Percentiles rank a stretch among this genome's conserved stretches.
Evolutionary conservation across 1,284 basidiomycete species (phyloP).

Genomic region (Cryptococcus sp.): DNA sequence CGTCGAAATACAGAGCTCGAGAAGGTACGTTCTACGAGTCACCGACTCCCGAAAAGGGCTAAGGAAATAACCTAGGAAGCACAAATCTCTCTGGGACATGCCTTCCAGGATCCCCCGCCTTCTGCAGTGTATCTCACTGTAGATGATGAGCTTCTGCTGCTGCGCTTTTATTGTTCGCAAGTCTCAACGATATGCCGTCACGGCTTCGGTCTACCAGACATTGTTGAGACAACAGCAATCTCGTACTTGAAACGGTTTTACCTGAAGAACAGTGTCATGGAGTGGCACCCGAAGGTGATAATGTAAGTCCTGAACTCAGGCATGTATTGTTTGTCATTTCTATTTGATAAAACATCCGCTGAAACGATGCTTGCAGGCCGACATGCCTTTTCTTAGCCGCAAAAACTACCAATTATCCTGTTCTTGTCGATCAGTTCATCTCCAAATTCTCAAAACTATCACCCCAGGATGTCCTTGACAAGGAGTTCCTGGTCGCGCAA

Average conservation of each 20-base stretch:
- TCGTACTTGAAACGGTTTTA: slow-evolving; percentile 96
- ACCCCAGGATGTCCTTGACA: slow-evolving; percentile 76
- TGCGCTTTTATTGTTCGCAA: slow-evolving; percentile 84
- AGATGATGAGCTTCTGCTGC: slow-evolving; percentile 80
- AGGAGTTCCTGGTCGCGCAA: slow-evolving; percentile 94
- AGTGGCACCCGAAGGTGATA: slow-evolving; percentile 97
- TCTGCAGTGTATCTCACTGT: slow-evolving; percentile 64
- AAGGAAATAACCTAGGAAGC: slow-evolving; percentile 26
- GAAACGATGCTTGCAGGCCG: slow-evolving; percentile 60
- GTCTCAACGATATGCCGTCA: slow-evolving; percentile 73
- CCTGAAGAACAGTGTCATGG: slow-evolving; percentile 96
- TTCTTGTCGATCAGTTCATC: slow-evolving; percentile 80
- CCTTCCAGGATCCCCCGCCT: slow-evolving; percentile 24
- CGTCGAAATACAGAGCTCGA: slow-evolving; percentile 72
- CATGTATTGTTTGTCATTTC: too few relatives aligned
- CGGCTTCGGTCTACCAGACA: slow-evolving; percentile 81
- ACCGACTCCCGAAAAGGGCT: neutral
- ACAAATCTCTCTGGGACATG: slow-evolving; percentile 26
- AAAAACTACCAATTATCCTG: slow-evolving; percentile 92
- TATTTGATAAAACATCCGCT: neutral
- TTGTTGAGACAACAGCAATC: slow-evolving; percentile 88
- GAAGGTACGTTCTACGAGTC: slow-evolving; percentile 57
- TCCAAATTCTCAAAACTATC: slow-evolving; percentile 72
- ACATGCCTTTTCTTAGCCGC: slow-evolving; percentile 92
- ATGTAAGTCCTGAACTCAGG: slow-evolving; percentile 61